Base-by-base conservation (phyloP, 2,329 filamentous ascomycete species). In the Cladophialophora yegresii region DNA sequence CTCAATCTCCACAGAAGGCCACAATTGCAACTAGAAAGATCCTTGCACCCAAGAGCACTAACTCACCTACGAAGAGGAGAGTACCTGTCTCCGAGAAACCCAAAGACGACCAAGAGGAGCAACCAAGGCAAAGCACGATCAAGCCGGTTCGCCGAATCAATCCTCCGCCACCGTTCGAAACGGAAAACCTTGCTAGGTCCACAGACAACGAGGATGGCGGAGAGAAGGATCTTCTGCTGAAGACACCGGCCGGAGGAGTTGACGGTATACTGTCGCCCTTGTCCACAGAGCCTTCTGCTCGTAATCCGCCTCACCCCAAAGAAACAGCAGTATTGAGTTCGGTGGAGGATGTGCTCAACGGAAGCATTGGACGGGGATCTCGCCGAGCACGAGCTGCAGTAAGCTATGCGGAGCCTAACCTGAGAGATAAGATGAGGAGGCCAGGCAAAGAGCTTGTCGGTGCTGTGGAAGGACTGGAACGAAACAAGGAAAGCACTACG, bases 351-450 rank as follows among this genome's bases (percentile, higher is more conserved):
- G 59, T 73, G 66, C 54, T 71, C 51, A 72, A 76, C 66, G 70
- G 76, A 40, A 82, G 83, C 56, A 84, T 83, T 30, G 81, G 84
- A 30, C 83, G 91, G 51, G 84, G 85, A 23, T 89, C 87, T 70
- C 82, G 91, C 69, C 84, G 91, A 68, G 85, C 86, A 54, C 83
- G 89, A 71, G 79, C 85, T 10, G 82, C 87, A 56, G 84, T 95
- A 66, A 93, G 89, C 78, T 95, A 95, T 75, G 89, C 90, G 10
- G 90, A 93, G 75, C 91, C 91, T 1, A 93, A 90, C 72, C 80
- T 95, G 49, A 84, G 89, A 67, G 89, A 88, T 73, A 95, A 95
- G 78, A 93, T 95, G 90, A 85, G 91, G 64, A 84, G 91, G 64
- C 90, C 91, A 23, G 90, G 88, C 1, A 91, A 91, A 73, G 86